Evolutionary conservation across 306 rosid genomes (phyloP).

Genomic region (Dicorynia guianensis): DNA sequence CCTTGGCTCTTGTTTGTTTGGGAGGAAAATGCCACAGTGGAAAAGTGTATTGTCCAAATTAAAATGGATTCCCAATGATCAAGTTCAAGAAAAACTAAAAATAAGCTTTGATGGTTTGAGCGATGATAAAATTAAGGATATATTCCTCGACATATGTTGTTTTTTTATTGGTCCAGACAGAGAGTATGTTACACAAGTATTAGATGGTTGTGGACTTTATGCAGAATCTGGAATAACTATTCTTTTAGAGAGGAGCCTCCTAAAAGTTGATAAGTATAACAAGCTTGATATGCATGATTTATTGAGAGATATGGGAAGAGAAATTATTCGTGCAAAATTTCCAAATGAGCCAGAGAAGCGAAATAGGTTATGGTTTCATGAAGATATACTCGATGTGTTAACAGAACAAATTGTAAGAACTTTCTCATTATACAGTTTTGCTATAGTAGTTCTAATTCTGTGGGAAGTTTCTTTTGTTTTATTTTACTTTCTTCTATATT

Average conservation of each 20-base stretch:
- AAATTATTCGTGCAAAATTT: conserved; percentile 12
- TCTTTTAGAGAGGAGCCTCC: conserved; percentile 19
- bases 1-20: not conserved
- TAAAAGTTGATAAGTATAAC: conserved; percentile 10
- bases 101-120: conserved; percentile 24
- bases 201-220: not conserved
- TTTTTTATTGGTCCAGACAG: conserved; percentile 37
- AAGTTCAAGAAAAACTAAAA: conserved; percentile 13
- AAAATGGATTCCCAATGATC: not conserved
- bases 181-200: not conserved
- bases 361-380: conserved; percentile 16
- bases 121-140: not conserved
- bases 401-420: not conserved
- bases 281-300: conserved; percentile 34
- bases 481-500: too few species aligned
- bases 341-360: not conserved
- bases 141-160: conserved; percentile 41
- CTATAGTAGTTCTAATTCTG: too few species aligned
- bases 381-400: conserved; percentile 28
- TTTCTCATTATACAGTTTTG: not conserved
- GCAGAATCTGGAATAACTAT: conserved; percentile 11
- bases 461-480: too few species aligned
- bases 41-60: not conserved
- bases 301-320: conserved; percentile 41
- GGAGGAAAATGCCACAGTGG: not conserved